Evolutionary conservation across 768 basidiomycete species (phyloP), one percentile per base, ranked within the genome.

Genomic region (Neoboletus brunneissimus): DNA sequence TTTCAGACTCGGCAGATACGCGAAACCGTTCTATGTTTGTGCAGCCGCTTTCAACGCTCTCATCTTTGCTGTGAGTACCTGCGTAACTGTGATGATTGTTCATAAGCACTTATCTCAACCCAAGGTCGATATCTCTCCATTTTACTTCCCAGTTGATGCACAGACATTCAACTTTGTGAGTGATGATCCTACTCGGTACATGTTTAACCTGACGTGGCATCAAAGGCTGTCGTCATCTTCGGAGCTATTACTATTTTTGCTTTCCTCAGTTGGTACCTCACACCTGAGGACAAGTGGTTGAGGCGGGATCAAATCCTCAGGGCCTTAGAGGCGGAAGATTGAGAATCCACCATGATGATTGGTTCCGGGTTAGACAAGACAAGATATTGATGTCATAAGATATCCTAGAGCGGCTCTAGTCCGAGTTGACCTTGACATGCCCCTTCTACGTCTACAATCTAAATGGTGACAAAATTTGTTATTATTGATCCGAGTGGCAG

Each of bases 91-190:
- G 48, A 66, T 31, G 27, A 25, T 37, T 13, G 15, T 23, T 41
- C 23, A 22, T 1, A 10, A 31, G 53, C 46, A 25, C 58, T 61
- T 32, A 64, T 42, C 31, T 37, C 12, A 57, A 43, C 48, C 47
- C 20, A 58, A 90, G 90, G 86, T 89, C 59, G 84, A 88, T 77
- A 77, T 91, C 52, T 94, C 93, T 25, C 94, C 94, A 1, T 95
- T 93, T 77, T 83, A 77, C 70, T 96, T 91, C 77, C 94, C 94
- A 1, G 87, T 91, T 29, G 84, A 77, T 11, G 79, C 87, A 0
- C 71, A 81, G 56, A 87, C 80, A 2, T 92, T 95, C 78, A 96
- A 96, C 72, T 95, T 91, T 65, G 91, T 91, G 58, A 72, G 88
- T 79, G 15, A 23, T 2, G 6, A 42, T 5, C 38, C 48, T 20